Conservation (phyloP, 768 basidiomycete species). For the Calocybe gangraenosa region DNA sequence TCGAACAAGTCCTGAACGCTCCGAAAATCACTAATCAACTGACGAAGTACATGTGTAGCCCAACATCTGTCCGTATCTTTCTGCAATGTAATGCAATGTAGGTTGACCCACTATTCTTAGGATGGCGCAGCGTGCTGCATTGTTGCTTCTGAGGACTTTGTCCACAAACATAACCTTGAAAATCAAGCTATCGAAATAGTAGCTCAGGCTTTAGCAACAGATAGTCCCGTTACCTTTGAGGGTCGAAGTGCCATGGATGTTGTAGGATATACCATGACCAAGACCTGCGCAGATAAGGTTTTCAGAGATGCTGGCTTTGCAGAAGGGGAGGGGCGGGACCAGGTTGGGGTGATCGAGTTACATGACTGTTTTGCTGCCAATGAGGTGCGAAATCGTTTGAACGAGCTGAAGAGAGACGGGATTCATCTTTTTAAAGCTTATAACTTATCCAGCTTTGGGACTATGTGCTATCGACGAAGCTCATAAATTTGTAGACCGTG, state of each 20-base stretch:
- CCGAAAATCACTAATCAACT: slow-evolving; percentile 68
- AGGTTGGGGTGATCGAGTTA: slow-evolving; percentile 81
- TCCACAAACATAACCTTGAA: slow-evolving; percentile 65
- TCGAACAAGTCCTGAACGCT: slow-evolving; percentile 63
- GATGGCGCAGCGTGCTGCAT: slow-evolving; percentile 77
- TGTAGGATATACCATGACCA: slow-evolving; percentile 78
- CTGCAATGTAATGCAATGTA: not conserved
- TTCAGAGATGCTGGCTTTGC: slow-evolving; percentile 70
- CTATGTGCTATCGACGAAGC: slow-evolving; percentile 65
- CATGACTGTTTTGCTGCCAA: slow-evolving; percentile 87
- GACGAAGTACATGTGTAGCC: slow-evolving; percentile 86
- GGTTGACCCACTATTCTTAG: slow-evolving; percentile 29
- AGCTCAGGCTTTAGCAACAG: slow-evolving; percentile 61
- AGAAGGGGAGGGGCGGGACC: slow-evolving; percentile 58
- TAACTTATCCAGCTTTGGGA: slow-evolving; percentile 79
- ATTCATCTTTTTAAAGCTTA: slow-evolving; percentile 42
- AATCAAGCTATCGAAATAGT: slow-evolving; percentile 88
- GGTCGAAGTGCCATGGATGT: slow-evolving; percentile 72
- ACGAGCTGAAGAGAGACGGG: not conserved
- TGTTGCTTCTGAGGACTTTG: slow-evolving; percentile 76
- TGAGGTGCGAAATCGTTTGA: slow-evolving; percentile 42
- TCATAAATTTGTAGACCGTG: slow-evolving; percentile 66
- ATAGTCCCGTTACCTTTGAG: slow-evolving; percentile 61
- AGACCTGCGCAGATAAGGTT: slow-evolving; percentile 60
- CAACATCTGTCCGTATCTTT: slow-evolving; percentile 57